These are phyloP conservation scores for Barnettozyma vustinii DNA, from an alignment of 805 yeast genomes.

Conservation along the genomic window DNA sequence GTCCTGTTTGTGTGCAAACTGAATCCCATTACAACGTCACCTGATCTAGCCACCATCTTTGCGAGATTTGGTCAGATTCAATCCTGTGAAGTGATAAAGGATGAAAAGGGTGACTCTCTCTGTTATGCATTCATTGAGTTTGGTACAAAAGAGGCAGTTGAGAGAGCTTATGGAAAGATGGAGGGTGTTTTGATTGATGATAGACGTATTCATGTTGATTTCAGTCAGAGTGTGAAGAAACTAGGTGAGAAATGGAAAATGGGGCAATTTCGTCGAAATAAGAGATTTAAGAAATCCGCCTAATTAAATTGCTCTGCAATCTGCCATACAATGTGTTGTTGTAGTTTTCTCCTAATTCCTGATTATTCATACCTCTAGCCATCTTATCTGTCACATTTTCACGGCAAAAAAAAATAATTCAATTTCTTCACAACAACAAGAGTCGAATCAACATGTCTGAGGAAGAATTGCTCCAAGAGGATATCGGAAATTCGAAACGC, in stretches of 20 bases:
- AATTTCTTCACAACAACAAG: too few relatives aligned
- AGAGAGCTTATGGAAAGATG: conserved; percentile 58
- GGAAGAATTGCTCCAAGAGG: conserved; percentile 21
- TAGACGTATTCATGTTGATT: conserved; percentile 58
- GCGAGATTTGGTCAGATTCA: conserved; percentile 53
- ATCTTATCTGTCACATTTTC: background rate
- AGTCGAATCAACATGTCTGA: background rate
- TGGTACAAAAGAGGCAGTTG: conserved; percentile 43
- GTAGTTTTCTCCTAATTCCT: background rate
- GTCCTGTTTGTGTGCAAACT: conserved; percentile 59
- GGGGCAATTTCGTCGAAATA: background rate
- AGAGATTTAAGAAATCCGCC: background rate
- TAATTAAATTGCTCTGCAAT: too few relatives aligned
- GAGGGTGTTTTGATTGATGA: conserved; percentile 62
- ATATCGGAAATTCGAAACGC: conserved; percentile 18
- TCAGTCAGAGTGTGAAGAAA: conserved; percentile 49
- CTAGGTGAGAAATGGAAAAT: conserved; percentile 24
- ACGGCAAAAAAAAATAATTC: too few relatives aligned
- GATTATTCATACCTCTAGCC: too few relatives aligned
- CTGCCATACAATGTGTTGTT: too few relatives aligned
- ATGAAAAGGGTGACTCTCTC: conserved; percentile 41
- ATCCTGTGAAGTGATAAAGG: conserved; percentile 48
- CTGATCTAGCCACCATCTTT: conserved; percentile 51
- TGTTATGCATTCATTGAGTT: conserved; percentile 65
- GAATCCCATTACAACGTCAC: conserved; percentile 55